A percentile compares a stretch with the other conserved stretches of the same genome.
Evolutionary conservation across 2,329 filamentous ascomycete species (phyloP).

Genomic region (Fusarium pseudonygamai): DNA sequence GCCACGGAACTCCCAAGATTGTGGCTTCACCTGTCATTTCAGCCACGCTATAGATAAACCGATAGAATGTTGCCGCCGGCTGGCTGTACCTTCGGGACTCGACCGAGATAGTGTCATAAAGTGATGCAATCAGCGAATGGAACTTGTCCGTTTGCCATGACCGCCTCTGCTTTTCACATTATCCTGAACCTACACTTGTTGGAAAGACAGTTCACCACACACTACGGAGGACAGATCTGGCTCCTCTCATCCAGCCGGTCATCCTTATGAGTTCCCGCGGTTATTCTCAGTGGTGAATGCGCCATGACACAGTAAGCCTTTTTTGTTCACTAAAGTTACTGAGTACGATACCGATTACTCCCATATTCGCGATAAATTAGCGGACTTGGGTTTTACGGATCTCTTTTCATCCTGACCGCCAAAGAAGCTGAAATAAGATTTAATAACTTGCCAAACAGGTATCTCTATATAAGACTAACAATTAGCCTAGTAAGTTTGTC

Average conservation of each 20-base stretch:
- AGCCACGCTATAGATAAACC: slow-evolving; percentile 13
- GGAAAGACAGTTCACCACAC: background rate
- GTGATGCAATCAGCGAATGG: slow-evolving; percentile 19
- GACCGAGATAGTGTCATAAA: slow-evolving; percentile 35
- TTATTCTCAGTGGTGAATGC: slow-evolving; percentile 22
- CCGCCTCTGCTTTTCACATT: background rate
- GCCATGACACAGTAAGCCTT: background rate
- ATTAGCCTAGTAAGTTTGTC: background rate
- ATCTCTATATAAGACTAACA: background rate
- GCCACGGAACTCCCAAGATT: slow-evolving; percentile 28
- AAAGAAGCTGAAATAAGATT: background rate
- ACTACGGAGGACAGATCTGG: slow-evolving; percentile 4
- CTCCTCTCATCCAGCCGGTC: slow-evolving; percentile 33
- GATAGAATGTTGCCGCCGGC: slow-evolving; percentile 14
- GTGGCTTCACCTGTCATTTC: slow-evolving; percentile 3
- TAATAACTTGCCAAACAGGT: background rate
- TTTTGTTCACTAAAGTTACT: background rate
- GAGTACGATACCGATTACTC: background rate
- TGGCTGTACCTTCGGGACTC: slow-evolving; percentile 39
- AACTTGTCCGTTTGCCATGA: slow-evolving; percentile 20
- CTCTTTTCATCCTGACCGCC: background rate
- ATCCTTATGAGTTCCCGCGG: slow-evolving; percentile 32
- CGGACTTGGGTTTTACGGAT: background rate
- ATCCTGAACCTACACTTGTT: background rate
- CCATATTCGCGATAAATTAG: background rate